phyloP scores from a whole-genome alignment of 257 asterid genomes.

The Agastache rugosa region DNA sequence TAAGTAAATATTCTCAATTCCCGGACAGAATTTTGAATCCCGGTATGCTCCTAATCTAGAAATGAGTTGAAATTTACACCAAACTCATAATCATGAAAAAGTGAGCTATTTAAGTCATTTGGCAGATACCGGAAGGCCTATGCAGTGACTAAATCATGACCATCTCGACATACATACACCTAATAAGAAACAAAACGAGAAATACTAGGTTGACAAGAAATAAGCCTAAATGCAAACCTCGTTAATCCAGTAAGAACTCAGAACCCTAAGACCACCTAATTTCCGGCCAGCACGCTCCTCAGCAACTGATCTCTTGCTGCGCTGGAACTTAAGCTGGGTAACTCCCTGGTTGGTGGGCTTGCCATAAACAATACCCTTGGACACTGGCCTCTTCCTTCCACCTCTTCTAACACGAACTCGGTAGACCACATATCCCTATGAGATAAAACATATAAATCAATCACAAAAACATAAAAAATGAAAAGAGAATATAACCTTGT shows the following conservation, averaged over 20 bases:
- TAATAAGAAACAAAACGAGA: not conserved
- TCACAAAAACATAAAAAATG: not conserved
- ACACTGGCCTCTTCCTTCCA: conserved; percentile 50
- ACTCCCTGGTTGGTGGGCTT: conserved; percentile 53
- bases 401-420: conserved; percentile 47
- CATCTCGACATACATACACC: not conserved
- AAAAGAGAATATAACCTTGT: not conserved
- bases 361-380: conserved; percentile 48
- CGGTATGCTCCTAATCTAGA: not conserved
- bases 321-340: conserved; percentile 43
- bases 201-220: not conserved
- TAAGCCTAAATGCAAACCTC: conserved; percentile 32
- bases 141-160: not conserved
- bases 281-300: conserved; percentile 47
- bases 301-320: conserved; percentile 49
- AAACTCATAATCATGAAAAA: not conserved
- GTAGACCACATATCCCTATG: conserved; percentile 40
- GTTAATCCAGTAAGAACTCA: conserved; percentile 45
- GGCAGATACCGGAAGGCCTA: not conserved
- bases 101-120: not conserved
- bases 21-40: not conserved
- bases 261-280: conserved; percentile 45
- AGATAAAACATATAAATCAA: not conserved
- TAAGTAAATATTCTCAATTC: not conserved
- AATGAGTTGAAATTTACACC: not conserved